Evolutionary conservation across 1,284 basidiomycete genomes (phyloP).

Genomic region (Takashimella koratensis): DNA sequence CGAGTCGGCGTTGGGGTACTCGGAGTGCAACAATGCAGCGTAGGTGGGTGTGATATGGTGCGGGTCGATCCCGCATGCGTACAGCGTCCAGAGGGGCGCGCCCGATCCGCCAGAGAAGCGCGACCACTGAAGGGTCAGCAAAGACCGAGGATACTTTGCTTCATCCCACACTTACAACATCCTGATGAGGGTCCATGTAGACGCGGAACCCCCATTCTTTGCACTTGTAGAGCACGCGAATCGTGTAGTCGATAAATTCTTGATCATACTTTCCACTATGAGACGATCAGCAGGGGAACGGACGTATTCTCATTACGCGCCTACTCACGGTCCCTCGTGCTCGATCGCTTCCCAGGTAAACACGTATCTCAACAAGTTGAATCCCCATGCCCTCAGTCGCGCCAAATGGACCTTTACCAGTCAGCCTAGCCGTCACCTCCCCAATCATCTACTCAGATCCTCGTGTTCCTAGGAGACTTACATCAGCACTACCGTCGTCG

Average conservation of each 20-base stretch:
- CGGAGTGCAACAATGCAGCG: slow-evolving; percentile 80
- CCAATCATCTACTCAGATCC: no score
- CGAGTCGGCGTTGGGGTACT: slow-evolving; percentile 62
- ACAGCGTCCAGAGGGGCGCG: slow-evolving; percentile 90
- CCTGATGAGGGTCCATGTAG: slow-evolving; percentile 96
- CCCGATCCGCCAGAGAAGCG: slow-evolving; percentile 95
- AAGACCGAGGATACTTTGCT: neutral
- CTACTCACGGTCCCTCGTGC: slow-evolving; percentile 84
- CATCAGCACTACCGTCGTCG: slow-evolving; percentile 49
- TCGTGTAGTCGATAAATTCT: slow-evolving; percentile 88
- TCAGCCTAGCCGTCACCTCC: neutral
- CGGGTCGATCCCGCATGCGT: slow-evolving; percentile 87
- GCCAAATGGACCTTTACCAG: slow-evolving; percentile 72
- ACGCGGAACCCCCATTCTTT: slow-evolving; percentile 93
- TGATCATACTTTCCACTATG: slow-evolving; percentile 81
- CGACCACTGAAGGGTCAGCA: slow-evolving; percentile 67
- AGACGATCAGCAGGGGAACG: slow-evolving; percentile 2
- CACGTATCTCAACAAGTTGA: slow-evolving; percentile 87
- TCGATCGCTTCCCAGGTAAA: slow-evolving; percentile 94
- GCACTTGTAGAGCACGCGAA: slow-evolving; percentile 80
- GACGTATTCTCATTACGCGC: no score
- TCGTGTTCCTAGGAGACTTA: slow-evolving; percentile 16
- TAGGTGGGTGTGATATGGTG: slow-evolving; percentile 78
- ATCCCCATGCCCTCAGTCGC: slow-evolving; percentile 85
- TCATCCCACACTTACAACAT: slow-evolving; percentile 63